Conservation (phyloP, 1,284 basidiomycete species). For the Cryptococcus jaspeensis region DNA sequence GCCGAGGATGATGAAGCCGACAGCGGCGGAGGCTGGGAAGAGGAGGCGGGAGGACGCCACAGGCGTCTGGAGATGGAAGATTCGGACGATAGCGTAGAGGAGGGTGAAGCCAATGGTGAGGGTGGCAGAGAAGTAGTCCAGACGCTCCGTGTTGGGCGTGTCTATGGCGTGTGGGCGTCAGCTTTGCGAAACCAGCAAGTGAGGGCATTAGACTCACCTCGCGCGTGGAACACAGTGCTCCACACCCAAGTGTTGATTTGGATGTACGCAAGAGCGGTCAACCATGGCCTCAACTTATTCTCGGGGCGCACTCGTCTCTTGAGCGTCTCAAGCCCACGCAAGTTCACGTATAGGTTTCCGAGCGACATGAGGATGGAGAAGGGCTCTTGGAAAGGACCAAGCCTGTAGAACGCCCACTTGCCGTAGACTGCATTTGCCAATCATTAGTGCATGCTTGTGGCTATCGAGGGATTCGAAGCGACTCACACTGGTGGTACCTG, state of each 20-base stretch:
- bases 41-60: constrained; percentile 20
- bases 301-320: constrained; percentile 55
- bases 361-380: constrained; percentile 87
- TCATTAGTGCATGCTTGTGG: background rate
- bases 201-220: constrained; percentile 59
- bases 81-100: constrained; percentile 70
- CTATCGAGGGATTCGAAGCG: too few species aligned
- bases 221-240: constrained; percentile 86
- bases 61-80: constrained; percentile 62
- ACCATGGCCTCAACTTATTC: constrained; percentile 71
- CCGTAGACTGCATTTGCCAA: constrained; percentile 61
- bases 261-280: constrained; percentile 66
- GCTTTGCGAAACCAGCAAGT: background rate
- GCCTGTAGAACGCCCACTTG: constrained; percentile 93
- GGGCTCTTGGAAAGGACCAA: constrained; percentile 88
- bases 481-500: constrained; percentile 63
- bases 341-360: constrained; percentile 72
- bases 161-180: constrained; percentile 56
- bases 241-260: constrained; percentile 92
- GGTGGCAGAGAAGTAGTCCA: constrained; percentile 95
- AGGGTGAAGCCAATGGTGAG: constrained; percentile 73
- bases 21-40: constrained; percentile 20
- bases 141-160: constrained; percentile 75
- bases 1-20: constrained; percentile 30
- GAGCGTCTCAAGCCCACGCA: constrained; percentile 59